Percentiles rank a stretch among this genome's conserved stretches.
Evolutionary conservation across 2,329 filamentous ascomycete species (phyloP).

Genomic region (Penicillium italicum): DNA sequence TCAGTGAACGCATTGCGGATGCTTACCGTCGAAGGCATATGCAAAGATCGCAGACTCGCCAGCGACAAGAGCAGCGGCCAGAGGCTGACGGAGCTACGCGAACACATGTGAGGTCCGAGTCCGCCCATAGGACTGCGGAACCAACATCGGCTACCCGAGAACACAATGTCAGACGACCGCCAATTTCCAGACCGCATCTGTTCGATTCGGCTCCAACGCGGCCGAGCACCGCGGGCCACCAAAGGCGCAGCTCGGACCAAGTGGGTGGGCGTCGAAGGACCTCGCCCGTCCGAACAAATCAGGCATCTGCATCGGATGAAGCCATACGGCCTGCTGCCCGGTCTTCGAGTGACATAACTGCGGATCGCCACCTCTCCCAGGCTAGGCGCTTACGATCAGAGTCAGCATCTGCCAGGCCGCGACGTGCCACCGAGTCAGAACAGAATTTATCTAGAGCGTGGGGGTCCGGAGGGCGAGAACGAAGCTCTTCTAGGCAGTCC

Average conservation of each 20-base stretch:
- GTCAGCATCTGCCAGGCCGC: slow-evolving; percentile 24
- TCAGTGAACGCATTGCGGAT: slow-evolving; percentile 85
- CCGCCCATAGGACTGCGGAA: slow-evolving; percentile 25
- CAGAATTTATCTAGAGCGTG: slow-evolving; percentile 27
- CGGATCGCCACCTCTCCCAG: slow-evolving; percentile 31
- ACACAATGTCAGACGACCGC: slow-evolving; percentile 21
- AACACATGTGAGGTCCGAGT: slow-evolving; percentile 31
- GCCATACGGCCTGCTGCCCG: slow-evolving; percentile 32
- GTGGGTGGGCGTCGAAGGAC: slow-evolving; percentile 30
- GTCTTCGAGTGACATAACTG: slow-evolving; percentile 38
- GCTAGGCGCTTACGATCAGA: slow-evolving; percentile 24
- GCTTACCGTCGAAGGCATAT: slow-evolving; percentile 74
- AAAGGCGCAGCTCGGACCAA: slow-evolving; percentile 38
- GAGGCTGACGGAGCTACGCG: slow-evolving; percentile 31
- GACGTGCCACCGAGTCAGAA: slow-evolving; percentile 36
- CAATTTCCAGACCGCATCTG: slow-evolving; percentile 34
- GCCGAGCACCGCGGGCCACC: slow-evolving; percentile 26
- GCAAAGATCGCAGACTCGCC: slow-evolving; percentile 39
- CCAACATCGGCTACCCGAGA: slow-evolving; percentile 18
- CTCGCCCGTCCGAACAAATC: slow-evolving; percentile 33
- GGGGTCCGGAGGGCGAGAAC: slow-evolving; percentile 23
- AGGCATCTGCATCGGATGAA: slow-evolving; percentile 36
- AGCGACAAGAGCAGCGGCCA: slow-evolving; percentile 31
- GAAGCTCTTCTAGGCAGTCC: slow-evolving; percentile 18
- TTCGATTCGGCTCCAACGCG: slow-evolving; percentile 29